These are phyloP conservation scores for Penicillium sumatraense DNA, from an alignment of 2,329 filamentous ascomycete genomes.

Conservation along the genomic window DNA sequence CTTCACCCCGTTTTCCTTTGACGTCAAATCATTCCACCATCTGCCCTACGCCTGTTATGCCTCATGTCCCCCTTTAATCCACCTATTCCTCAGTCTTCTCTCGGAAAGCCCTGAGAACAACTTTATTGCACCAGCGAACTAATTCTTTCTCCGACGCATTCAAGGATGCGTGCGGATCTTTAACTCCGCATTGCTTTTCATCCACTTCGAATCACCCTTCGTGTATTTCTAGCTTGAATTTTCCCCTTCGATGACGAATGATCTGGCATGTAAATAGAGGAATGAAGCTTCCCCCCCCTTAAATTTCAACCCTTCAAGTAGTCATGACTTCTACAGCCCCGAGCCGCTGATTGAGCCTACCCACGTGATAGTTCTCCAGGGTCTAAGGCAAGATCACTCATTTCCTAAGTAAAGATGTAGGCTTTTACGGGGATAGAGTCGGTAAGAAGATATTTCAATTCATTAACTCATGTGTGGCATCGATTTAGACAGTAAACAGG, in stretches of 20 bases:
- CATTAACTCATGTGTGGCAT: conserved; percentile 14
- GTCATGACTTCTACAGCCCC: too few relatives aligned
- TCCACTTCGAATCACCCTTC: conserved; percentile 14
- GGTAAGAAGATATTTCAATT: background rate
- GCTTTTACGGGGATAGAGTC: background rate
- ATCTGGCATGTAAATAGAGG: conserved; percentile 29
- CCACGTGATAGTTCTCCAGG: too few relatives aligned
- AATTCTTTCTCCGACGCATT: background rate
- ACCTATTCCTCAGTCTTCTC: background rate
- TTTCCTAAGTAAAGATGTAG: too few relatives aligned
- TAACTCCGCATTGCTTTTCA: conserved; percentile 3
- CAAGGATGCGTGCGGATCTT: conserved; percentile 4
- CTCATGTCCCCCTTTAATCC: conserved; percentile 14
- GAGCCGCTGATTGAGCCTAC: too few relatives aligned
- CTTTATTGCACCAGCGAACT: background rate
- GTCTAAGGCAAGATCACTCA: too few relatives aligned
- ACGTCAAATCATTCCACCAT: background rate
- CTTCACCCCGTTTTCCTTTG: background rate
- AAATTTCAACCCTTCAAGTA: too few relatives aligned
- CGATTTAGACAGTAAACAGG: conserved; percentile 1
- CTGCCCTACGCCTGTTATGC: background rate
- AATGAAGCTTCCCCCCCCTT: conserved; percentile 1
- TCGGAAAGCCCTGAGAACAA: background rate
- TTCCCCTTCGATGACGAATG: conserved; percentile 12
- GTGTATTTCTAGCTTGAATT: conserved; percentile 29